phyloP scores from a whole-genome alignment of 2,329 filamentous ascomycete genomes.

The Fusarium sulawesiense region DNA sequence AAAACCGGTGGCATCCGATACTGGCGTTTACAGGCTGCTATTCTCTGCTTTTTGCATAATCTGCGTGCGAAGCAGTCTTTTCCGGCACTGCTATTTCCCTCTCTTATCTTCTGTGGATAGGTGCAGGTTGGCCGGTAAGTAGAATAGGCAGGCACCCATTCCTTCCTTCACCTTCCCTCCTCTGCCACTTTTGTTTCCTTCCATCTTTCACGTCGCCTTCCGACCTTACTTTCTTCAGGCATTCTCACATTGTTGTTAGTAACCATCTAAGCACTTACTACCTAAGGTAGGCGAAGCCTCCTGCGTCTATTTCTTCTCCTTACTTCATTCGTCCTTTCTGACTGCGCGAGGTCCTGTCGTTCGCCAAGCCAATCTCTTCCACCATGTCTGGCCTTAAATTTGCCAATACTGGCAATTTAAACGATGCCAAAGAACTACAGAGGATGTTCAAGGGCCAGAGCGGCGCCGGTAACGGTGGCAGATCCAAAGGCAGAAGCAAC shows the following conservation, averaged over 20 bases:
- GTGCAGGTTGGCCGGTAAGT: background rate
- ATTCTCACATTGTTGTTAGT: background rate
- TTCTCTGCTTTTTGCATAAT: background rate
- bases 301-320: background rate
- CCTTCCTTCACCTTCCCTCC: background rate
- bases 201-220: background rate
- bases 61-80: background rate
- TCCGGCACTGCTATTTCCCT: background rate
- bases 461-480: background rate
- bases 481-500: background rate
- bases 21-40: background rate
- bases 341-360: background rate
- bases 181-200: background rate
- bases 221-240: background rate
- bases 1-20: background rate
- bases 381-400: constrained; percentile 22
- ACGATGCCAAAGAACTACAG: constrained; percentile 46
- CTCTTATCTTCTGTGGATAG: background rate
- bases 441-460: constrained; percentile 36
- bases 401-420: constrained; percentile 43
- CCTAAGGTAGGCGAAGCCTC: background rate
- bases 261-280: too few relatives aligned
- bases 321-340: background rate
- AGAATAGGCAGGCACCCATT: background rate
- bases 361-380: background rate